These are phyloP conservation scores for Patellifolia procumbens DNA, from an alignment of 179 eudicot genomes.

Conservation along the genomic window DNA sequence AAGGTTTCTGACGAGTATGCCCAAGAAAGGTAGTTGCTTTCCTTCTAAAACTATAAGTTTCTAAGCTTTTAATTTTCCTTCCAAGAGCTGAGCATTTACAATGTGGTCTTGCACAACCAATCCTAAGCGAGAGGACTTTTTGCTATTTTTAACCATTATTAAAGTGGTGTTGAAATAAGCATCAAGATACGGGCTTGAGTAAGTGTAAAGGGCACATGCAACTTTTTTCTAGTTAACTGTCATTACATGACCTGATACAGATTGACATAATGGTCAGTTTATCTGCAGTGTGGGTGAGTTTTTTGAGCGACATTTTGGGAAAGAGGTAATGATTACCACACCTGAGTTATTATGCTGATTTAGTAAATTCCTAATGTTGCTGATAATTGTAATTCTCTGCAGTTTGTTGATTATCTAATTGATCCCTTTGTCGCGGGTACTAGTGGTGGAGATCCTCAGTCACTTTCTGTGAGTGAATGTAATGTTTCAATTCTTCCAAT, in stretches of 20 bases:
- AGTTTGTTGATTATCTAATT: conserved; percentile 92
- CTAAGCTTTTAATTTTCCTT: neutral
- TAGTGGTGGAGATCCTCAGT: conserved; percentile 87
- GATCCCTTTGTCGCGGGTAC: conserved; percentile 97
- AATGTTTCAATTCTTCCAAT: conserved; percentile 1
- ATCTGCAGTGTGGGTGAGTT: conserved; percentile 78
- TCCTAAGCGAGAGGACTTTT: neutral
- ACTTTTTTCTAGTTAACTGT: neutral
- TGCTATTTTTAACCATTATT: neutral
- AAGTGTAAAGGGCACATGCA: neutral
- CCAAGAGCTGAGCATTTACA: neutral
- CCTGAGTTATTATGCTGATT: neutral
- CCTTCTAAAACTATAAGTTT: conserved; percentile 2
- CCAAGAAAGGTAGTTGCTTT: conserved; percentile 59
- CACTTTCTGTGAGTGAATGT: conserved; percentile 76
- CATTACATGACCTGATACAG: conserved; percentile 2
- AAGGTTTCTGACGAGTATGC: conserved; percentile 44
- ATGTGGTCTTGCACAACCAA: neutral
- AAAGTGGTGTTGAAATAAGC: neutral
- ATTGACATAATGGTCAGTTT: conserved; percentile 28
- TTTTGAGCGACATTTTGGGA: conserved; percentile 93
- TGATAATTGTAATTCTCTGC: conserved; percentile 15
- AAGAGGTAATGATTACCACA: conserved; percentile 56
- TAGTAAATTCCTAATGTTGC: conserved; percentile 8
- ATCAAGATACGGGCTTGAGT: neutral